Conservation (phyloP, 2,329 filamentous ascomycete genomes). For the Aspergillus aculeatus region DNA sequence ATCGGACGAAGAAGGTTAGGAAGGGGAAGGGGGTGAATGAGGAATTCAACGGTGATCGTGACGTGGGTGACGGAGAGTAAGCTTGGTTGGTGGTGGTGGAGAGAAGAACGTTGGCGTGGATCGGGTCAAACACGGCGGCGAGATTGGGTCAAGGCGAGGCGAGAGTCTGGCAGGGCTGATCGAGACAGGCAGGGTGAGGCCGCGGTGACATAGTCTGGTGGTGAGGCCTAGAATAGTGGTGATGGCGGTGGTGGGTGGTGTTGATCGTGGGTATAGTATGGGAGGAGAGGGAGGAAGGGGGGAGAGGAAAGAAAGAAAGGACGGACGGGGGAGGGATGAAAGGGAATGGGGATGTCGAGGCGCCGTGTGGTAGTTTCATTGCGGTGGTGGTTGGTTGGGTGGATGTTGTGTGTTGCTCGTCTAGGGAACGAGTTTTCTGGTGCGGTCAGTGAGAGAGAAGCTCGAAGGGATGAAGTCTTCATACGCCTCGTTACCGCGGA, state of each 20-base stretch:
- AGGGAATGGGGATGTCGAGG: conserved; percentile 27
- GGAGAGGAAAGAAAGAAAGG: conserved; percentile 13
- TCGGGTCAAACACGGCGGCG: conserved; percentile 22
- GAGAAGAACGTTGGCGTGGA: conserved; percentile 13
- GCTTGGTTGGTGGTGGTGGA: conserved; percentile 5
- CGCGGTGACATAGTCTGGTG: conserved; percentile 34
- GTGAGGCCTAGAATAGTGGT: conserved; percentile 9
- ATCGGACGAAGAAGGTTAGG: not conserved
- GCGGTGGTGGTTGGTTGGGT: conserved; percentile 25
- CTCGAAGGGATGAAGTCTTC: conserved; percentile 4
- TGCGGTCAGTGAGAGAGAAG: conserved; percentile 21
- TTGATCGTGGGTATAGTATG: conserved; percentile 4
- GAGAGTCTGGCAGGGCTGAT: conserved; percentile 30
- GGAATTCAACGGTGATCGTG: conserved; percentile 19
- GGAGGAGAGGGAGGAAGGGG: conserved; percentile 17
- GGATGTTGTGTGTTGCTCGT: conserved; percentile 20
- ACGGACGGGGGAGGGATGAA: conserved; percentile 28
- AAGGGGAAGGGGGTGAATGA: not conserved
- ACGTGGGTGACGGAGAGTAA: conserved; percentile 20
- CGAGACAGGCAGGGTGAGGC: conserved; percentile 22
- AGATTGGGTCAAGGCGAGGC: conserved; percentile 34
- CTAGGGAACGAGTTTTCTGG: conserved; percentile 25
- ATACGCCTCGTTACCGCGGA: not conserved
- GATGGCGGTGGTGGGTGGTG: conserved; percentile 13
- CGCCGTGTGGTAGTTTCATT: conserved; percentile 32